Evolutionary conservation across 176 grass and related monocot genomes (phyloP).

Genomic region (Raddia distichophylla): DNA sequence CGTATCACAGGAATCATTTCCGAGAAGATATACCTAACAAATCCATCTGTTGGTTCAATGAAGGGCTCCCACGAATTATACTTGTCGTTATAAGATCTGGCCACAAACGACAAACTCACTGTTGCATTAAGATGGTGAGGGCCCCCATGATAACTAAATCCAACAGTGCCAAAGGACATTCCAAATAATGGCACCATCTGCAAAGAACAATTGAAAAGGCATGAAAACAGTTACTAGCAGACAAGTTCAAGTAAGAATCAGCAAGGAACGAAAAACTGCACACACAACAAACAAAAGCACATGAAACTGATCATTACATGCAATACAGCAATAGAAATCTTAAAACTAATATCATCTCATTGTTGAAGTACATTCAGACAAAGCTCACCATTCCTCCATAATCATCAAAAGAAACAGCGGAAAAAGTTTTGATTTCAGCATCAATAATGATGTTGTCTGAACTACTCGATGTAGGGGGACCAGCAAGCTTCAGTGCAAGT

Average conservation of each 20-base stretch:
- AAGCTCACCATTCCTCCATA: slow-evolving; percentile 87
- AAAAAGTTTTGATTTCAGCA: slow-evolving; percentile 82
- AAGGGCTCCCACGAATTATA: slow-evolving; percentile 92
- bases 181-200: slow-evolving; percentile 97
- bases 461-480: slow-evolving; percentile 57
- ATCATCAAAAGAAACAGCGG: slow-evolving; percentile 94
- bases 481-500: slow-evolving; percentile 72
- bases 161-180: slow-evolving; percentile 69
- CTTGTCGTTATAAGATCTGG: slow-evolving; percentile 94
- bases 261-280: slow-evolving; percentile 27
- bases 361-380: slow-evolving; percentile 30
- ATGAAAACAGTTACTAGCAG: slow-evolving; percentile 21
- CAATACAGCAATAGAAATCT: not conserved
- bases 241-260: slow-evolving; percentile 14
- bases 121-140: slow-evolving; percentile 79
- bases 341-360: slow-evolving; percentile 12
- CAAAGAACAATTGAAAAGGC: slow-evolving; percentile 33
- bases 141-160: slow-evolving; percentile 80
- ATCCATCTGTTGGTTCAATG: slow-evolving; percentile 92
- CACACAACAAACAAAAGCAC: slow-evolving; percentile 12
- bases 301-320: not conserved
- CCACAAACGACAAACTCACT: slow-evolving; percentile 73
- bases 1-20: slow-evolving; percentile 34
- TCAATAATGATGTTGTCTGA: slow-evolving; percentile 83
- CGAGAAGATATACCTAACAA: slow-evolving; percentile 70